Evolutionary conservation across 768 basidiomycete genomes (phyloP).

Genomic region (Amyloporia xantha): DNA sequence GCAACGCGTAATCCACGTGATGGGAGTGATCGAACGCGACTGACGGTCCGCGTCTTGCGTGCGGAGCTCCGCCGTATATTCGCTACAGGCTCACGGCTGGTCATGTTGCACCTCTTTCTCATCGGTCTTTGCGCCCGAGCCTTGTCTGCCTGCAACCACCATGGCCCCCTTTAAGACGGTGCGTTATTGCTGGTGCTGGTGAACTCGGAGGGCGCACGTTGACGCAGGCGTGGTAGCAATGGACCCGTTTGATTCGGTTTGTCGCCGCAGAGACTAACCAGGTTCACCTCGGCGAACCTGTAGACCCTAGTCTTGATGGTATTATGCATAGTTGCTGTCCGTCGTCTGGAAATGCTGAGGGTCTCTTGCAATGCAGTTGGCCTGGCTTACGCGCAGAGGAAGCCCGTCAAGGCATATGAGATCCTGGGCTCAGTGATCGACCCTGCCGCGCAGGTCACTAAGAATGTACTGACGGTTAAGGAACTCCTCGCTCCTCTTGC

Average conservation of each 20-base stretch:
- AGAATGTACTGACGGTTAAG: conserved; percentile 61
- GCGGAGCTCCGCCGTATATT: conserved; percentile 6
- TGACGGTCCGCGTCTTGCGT: not conserved
- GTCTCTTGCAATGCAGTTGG: conserved; percentile 44
- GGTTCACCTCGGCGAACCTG: conserved; percentile 74
- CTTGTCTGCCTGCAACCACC: not conserved
- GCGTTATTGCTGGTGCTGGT: too few relatives aligned
- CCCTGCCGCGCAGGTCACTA: conserved; percentile 55
- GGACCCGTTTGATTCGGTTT: conserved; percentile 80
- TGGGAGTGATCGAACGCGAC: not conserved
- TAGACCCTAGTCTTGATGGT: conserved; percentile 64
- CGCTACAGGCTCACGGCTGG: not conserved
- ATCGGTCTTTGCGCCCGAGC: not conserved
- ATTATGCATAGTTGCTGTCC: not conserved
- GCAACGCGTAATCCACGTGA: not conserved
- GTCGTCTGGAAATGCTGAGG: not conserved
- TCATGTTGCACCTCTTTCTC: not conserved
- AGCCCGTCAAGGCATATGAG: conserved; percentile 60
- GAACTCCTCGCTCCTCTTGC: conserved; percentile 65
- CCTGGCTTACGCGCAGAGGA: conserved; percentile 44
- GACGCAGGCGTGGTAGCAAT: conserved; percentile 40
- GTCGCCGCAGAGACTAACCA: conserved; percentile 67
- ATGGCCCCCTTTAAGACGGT: too few relatives aligned
- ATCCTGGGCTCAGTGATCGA: conserved; percentile 67
- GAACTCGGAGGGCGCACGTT: not conserved